A percentile compares a stretch with the other conserved stretches of the same genome.
Conservation (phyloP, 805 yeast genomes). For the Wickerhamiella kurtzmanii region DNA sequence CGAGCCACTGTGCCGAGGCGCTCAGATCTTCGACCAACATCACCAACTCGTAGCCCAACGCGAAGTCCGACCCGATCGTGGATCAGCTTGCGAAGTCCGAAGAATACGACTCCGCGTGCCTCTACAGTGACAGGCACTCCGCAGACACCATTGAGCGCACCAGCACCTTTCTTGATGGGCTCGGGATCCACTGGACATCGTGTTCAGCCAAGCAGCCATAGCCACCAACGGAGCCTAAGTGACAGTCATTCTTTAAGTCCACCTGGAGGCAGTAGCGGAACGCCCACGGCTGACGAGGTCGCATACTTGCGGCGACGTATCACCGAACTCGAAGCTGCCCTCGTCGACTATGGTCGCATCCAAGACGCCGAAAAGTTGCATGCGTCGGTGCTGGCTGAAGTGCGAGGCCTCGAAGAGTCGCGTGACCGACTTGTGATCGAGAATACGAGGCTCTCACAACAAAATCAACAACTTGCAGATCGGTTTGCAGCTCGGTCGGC, state of each 20-base stretch:
- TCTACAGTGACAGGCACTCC: conserved; percentile 1
- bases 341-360: conserved; percentile 21
- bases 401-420: conserved; percentile 17
- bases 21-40: conserved; percentile 12
- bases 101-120: conserved; percentile 1
- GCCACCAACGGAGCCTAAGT: conserved; percentile 18
- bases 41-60: conserved; percentile 6
- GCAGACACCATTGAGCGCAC: conserved; percentile 3
- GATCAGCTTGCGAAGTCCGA: conserved; percentile 1
- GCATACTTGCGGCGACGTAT: conserved; percentile 16
- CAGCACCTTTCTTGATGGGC: background rate
- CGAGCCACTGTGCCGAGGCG: conserved; percentile 10
- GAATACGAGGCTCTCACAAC: conserved; percentile 21
- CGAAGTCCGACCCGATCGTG: background rate
- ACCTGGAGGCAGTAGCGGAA: background rate
- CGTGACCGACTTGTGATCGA: conserved; percentile 24
- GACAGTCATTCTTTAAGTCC: conserved; percentile 7
- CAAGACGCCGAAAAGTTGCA: conserved; percentile 1
- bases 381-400: conserved; percentile 21
- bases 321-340: conserved; percentile 19
- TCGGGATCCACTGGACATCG: background rate
- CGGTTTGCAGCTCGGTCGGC: conserved; percentile 28
- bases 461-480: conserved; percentile 27
- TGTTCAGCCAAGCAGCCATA: background rate
- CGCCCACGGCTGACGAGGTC: background rate